Percentiles rank a stretch among this genome's conserved stretches.
Evolutionary conservation across 257 asterid species (phyloP).

Genomic region (Ajuga chamaepitys): DNA sequence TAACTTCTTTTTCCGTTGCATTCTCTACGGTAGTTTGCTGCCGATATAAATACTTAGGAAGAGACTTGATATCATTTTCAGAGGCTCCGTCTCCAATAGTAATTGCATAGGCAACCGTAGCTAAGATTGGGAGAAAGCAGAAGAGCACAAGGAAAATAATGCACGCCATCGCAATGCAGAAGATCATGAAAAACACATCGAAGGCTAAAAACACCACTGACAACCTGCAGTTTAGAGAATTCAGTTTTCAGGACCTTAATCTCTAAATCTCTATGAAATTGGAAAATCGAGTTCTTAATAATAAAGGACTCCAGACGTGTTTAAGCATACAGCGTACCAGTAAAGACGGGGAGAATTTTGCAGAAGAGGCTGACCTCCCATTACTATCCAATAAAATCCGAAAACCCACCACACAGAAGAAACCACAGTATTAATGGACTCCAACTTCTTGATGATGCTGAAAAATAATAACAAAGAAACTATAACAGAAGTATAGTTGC

Average conservation of each 20-base stretch:
- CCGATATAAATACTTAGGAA: slow-evolving; percentile 60
- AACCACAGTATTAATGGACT: slow-evolving; percentile 55
- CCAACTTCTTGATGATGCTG: slow-evolving; percentile 70
- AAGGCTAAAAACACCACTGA: slow-evolving; percentile 73
- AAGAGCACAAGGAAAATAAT: slow-evolving; percentile 49
- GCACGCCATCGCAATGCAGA: slow-evolving; percentile 75
- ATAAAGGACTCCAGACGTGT: no score
- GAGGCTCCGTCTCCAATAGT: slow-evolving; percentile 72
- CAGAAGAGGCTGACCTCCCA: slow-evolving; percentile 74
- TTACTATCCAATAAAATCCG: slow-evolving; percentile 77
- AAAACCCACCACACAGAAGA: slow-evolving; percentile 94
- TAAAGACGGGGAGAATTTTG: slow-evolving; percentile 84
- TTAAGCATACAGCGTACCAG: slow-evolving; percentile 43
- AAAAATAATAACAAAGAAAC: slow-evolving; percentile 15
- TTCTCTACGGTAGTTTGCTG: slow-evolving; percentile 21
- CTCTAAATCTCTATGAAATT: background rate
- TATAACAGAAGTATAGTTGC: background rate
- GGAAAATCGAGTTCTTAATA: background rate
- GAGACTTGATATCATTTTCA: slow-evolving; percentile 63
- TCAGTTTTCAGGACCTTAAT: background rate
- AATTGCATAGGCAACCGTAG: slow-evolving; percentile 76
- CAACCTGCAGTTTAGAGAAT: slow-evolving; percentile 51
- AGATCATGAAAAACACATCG: slow-evolving; percentile 77
- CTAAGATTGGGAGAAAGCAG: slow-evolving; percentile 72
- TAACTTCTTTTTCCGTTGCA: slow-evolving; percentile 28